A percentile compares a stretch with the other conserved stretches of the same genome.
Conservation (phyloP, 2,329 filamentous ascomycete genomes). For the Talaromyces sp. region DNA sequence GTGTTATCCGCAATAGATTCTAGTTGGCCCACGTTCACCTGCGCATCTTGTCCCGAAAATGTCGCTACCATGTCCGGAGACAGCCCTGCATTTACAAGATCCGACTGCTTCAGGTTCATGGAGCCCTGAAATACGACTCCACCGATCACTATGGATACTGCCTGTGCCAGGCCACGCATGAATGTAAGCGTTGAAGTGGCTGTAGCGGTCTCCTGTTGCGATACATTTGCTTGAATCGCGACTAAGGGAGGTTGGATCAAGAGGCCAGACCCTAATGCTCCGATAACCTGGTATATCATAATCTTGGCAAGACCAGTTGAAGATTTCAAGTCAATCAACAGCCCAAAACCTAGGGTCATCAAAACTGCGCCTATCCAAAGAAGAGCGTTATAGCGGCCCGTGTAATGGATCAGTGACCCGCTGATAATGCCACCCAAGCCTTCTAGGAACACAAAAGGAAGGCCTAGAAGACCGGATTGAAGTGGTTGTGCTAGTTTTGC, state of each 20-base stretch:
- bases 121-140: slow-evolving; percentile 45
- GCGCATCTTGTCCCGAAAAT: not conserved
- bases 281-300: slow-evolving; percentile 30
- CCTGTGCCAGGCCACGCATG: slow-evolving; percentile 49
- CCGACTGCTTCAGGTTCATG: slow-evolving; percentile 20
- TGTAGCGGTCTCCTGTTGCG: slow-evolving; percentile 45
- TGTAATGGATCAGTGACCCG: slow-evolving; percentile 44
- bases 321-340: slow-evolving; percentile 34
- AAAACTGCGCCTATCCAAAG: slow-evolving; percentile 36
- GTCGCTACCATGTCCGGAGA: not conserved
- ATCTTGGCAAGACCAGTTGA: slow-evolving; percentile 22
- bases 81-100: slow-evolving; percentile 8
- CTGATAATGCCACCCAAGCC: slow-evolving; percentile 34
- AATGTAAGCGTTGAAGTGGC: slow-evolving; percentile 56
- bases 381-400: slow-evolving; percentile 40
- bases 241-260: slow-evolving; percentile 51
- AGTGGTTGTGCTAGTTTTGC: slow-evolving; percentile 20
- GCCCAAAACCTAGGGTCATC: slow-evolving; percentile 38
- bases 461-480: slow-evolving; percentile 20
- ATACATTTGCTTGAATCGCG: slow-evolving; percentile 48
- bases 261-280: slow-evolving; percentile 46
- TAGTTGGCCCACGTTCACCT: not conserved
- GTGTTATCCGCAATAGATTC: not conserved
- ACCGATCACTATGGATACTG: slow-evolving; percentile 54
- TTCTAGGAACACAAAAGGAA: slow-evolving; percentile 19